Conservation (phyloP, 768 basidiomycete genomes). For the Tephrocybe sp. region DNA sequence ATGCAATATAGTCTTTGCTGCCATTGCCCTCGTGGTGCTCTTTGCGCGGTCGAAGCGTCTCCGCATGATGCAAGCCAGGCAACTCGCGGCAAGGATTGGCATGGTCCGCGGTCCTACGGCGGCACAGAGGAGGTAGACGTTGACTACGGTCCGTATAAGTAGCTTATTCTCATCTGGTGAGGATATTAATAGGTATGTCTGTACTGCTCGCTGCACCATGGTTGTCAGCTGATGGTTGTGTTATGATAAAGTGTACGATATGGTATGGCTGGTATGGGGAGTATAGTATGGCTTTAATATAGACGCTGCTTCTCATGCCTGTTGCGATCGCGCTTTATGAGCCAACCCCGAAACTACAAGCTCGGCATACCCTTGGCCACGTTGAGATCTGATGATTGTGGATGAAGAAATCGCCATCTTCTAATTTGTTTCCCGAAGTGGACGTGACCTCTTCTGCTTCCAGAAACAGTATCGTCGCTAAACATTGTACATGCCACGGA, state of each 20-base stretch:
- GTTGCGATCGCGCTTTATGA: not conserved
- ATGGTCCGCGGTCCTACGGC: constrained; percentile 43
- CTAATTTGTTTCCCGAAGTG: too few relatives aligned
- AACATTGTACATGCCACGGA: too few relatives aligned
- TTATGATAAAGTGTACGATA: not conserved
- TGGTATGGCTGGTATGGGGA: too few relatives aligned
- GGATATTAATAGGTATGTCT: constrained; percentile 14
- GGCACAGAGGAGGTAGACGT: constrained; percentile 14
- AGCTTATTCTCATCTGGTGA: constrained; percentile 1
- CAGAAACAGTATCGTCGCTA: too few relatives aligned
- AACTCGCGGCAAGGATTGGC: constrained; percentile 86
- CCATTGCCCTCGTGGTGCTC: constrained; percentile 63
- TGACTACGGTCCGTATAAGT: constrained; percentile 1
- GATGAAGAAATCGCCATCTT: too few relatives aligned
- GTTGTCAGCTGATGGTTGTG: not conserved
- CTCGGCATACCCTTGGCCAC: not conserved
- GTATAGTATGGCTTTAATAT: not conserved
- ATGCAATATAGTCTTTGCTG: constrained; percentile 74
- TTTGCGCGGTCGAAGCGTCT: constrained; percentile 68
- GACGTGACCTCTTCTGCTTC: too few relatives aligned
- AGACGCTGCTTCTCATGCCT: not conserved
- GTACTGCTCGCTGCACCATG: not conserved
- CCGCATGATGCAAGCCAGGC: constrained; percentile 73
- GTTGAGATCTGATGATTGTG: too few relatives aligned
- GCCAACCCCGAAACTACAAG: not conserved